Evolutionary conservation across 1,284 basidiomycete genomes (phyloP).

Genomic region (Ustilago bromivora): DNA sequence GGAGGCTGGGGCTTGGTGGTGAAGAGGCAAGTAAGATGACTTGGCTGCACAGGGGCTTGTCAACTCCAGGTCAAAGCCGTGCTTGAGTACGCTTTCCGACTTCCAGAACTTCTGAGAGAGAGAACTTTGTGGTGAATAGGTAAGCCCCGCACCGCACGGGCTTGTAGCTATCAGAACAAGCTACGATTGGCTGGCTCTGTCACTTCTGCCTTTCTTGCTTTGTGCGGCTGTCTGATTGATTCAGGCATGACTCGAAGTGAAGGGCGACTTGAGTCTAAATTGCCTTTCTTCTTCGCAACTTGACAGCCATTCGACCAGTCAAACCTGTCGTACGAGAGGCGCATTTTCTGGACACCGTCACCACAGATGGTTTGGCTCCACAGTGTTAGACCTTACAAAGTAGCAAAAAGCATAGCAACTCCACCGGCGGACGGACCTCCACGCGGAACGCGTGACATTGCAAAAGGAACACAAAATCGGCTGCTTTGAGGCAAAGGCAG

Average conservation of each 20-base stretch:
- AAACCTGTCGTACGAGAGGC: conserved; percentile 4
- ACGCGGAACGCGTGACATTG: conserved; percentile 19
- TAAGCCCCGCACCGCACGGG: conserved; percentile 18
- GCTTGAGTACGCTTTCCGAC: background rate
- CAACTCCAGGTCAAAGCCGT: background rate
- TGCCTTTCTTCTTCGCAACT: conserved; percentile 2
- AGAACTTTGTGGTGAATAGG: background rate
- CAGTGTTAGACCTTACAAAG: too few relatives aligned
- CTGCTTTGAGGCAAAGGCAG: background rate
- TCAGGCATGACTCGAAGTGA: conserved; percentile 28
- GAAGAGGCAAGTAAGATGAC: conserved; percentile 1
- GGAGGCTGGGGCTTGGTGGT: conserved; percentile 5
- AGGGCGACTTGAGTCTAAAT: background rate
- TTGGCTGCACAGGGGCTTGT: background rate
- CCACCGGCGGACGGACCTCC: conserved; percentile 32
- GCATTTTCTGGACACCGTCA: background rate
- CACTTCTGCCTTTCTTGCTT: background rate
- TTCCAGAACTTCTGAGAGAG: conserved; percentile 11
- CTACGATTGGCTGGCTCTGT: conserved; percentile 11
- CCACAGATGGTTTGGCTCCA: too few relatives aligned
- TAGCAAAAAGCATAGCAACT: too few relatives aligned
- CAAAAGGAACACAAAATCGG: background rate
- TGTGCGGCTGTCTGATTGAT: background rate
- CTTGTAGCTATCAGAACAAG: conserved; percentile 12
- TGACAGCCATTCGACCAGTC: background rate